Conservation (phyloP, 768 basidiomycete genomes). For the Omphalotus guepiniiformis region DNA sequence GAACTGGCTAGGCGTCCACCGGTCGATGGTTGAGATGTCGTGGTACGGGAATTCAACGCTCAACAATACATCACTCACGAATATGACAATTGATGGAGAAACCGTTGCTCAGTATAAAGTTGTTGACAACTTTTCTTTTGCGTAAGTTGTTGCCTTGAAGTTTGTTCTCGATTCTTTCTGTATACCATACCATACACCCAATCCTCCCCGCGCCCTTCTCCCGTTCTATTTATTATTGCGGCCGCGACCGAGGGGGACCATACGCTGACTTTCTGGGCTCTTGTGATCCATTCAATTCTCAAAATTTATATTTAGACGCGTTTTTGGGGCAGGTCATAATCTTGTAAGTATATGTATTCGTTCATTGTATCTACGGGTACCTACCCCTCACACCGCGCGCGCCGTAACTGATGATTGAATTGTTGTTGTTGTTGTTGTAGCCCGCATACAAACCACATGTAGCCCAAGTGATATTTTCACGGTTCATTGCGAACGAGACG, state of each 20-base stretch:
- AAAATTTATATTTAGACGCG: too few relatives aligned
- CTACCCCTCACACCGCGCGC: too few relatives aligned
- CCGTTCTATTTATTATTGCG: too few relatives aligned
- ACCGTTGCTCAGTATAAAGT: constrained; percentile 38
- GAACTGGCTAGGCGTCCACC: constrained; percentile 36
- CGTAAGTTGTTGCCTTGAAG: constrained; percentile 21
- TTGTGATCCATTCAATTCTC: too few relatives aligned
- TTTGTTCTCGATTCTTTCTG: background rate
- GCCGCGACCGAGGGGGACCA: too few relatives aligned
- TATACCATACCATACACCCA: too few relatives aligned
- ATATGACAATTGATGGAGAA: constrained; percentile 30
- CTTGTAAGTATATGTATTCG: too few relatives aligned
- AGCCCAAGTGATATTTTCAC: constrained; percentile 36
- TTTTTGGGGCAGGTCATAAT: constrained; percentile 39
- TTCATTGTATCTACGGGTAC: too few relatives aligned
- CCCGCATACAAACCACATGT: constrained; percentile 37
- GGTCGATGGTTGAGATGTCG: constrained; percentile 37
- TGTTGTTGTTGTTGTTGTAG: background rate
- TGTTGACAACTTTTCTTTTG: constrained; percentile 45
- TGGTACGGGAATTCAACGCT: constrained; percentile 41
- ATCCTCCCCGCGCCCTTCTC: too few relatives aligned
- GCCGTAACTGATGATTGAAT: background rate
- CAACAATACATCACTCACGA: constrained; percentile 30
- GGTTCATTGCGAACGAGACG: constrained; percentile 31
- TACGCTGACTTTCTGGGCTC: too few relatives aligned